Percentiles rank a stretch among this genome's conserved stretches.
phyloP scores from a whole-genome alignment of 768 basidiomycete genomes.

The Leucocoprinus birnbaumii region DNA sequence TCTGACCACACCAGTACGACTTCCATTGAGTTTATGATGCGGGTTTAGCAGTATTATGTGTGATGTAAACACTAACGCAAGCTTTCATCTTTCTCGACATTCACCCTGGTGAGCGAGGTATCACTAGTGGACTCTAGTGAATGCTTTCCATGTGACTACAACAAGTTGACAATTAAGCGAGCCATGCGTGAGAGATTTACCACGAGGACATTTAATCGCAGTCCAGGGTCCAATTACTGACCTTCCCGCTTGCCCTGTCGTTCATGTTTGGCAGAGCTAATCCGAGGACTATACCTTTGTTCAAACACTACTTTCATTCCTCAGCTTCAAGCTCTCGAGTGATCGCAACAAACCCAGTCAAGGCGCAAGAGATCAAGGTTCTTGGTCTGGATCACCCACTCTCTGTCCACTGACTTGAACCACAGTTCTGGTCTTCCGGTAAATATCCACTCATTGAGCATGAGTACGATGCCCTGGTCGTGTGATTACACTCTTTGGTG shows the following conservation, averaged over 20 bases:
- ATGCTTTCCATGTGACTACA: too few relatives aligned
- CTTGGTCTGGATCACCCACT: not conserved
- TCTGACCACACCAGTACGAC: too few relatives aligned
- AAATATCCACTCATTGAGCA: slow-evolving; percentile 98
- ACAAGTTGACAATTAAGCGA: too few relatives aligned
- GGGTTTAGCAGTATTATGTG: too few relatives aligned
- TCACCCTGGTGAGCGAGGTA: too few relatives aligned
- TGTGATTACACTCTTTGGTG: slow-evolving; percentile 59
- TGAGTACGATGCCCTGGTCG: slow-evolving; percentile 97
- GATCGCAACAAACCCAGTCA: slow-evolving; percentile 69
- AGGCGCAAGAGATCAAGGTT: slow-evolving; percentile 82
- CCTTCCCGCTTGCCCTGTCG: slow-evolving; percentile 15
- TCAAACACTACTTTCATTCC: slow-evolving; percentile 62
- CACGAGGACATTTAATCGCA: too few relatives aligned
- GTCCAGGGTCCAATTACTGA: too few relatives aligned
- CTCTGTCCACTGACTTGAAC: slow-evolving; percentile 13
- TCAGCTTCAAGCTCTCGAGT: slow-evolving; percentile 58
- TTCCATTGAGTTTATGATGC: too few relatives aligned
- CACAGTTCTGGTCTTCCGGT: slow-evolving; percentile 72
- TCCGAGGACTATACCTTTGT: slow-evolving; percentile 46
- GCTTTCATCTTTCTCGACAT: too few relatives aligned
- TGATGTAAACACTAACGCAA: too few relatives aligned
- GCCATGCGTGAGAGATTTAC: too few relatives aligned
- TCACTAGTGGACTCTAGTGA: too few relatives aligned
- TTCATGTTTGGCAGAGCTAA: slow-evolving; percentile 69